These are phyloP conservation scores for Dissophora ornata DNA, from an alignment of 192 early-diverging fungal species.

Conservation along the genomic window DNA sequence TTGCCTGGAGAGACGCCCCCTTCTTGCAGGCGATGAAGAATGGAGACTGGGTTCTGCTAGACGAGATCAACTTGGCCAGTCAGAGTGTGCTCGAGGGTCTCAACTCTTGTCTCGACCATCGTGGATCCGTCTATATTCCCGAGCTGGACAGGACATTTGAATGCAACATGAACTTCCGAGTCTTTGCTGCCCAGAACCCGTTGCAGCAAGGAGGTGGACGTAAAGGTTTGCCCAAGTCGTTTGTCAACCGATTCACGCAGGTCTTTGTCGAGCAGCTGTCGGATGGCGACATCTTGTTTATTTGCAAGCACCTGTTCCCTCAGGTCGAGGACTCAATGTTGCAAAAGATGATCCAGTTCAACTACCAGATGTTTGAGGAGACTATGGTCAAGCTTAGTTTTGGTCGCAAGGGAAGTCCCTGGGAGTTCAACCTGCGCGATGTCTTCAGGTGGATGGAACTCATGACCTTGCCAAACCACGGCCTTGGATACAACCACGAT, in stretches of 20 bases:
- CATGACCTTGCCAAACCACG: conserved; percentile 61
- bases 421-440: conserved; percentile 99
- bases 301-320: conserved; percentile 69
- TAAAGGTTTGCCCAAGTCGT: conserved; percentile 97
- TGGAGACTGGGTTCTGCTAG: conserved; percentile 97
- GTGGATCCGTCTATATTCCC: conserved; percentile 94
- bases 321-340: conserved; percentile 61
- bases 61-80: conserved; percentile 98
- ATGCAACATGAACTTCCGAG: conserved; percentile 83
- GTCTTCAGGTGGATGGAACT: conserved; percentile 94
- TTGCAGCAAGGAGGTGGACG: conserved; percentile 96
- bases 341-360: conserved; percentile 82
- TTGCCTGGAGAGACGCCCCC: conserved; percentile 98
- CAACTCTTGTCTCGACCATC: conserved; percentile 98
- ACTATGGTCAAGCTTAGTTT: conserved; percentile 84
- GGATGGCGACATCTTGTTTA: conserved; percentile 82
- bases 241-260: conserved; percentile 96
- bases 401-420: conserved; percentile 82
- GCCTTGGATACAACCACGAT: conserved; percentile 55
- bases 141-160: conserved; percentile 92
- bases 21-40: conserved; percentile 96
- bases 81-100: conserved; percentile 98
- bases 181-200: conserved; percentile 98
- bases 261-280: conserved; percentile 91
- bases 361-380: conserved; percentile 85